Percentiles rank a stretch among this genome's conserved stretches.
Evolutionary conservation across 2,329 filamentous ascomycete genomes (phyloP).

Genomic region (Neonectria hederae): DNA sequence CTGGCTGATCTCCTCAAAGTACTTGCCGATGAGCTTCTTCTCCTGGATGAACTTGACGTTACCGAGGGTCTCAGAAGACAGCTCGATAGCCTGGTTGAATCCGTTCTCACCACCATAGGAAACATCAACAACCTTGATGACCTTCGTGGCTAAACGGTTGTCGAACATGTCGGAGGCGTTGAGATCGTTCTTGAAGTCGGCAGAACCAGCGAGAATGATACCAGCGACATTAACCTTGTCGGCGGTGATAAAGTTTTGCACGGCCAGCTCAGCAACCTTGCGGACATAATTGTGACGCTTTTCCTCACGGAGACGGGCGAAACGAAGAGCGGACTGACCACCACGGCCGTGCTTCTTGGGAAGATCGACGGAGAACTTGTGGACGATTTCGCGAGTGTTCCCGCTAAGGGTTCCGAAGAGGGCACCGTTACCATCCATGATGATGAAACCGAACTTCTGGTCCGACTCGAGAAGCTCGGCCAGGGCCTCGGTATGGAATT

Average conservation of each 20-base stretch:
- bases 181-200: conserved; percentile 99
- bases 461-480: conserved; percentile 98
- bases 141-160: conserved; percentile 87
- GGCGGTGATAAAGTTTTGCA: conserved; percentile 98
- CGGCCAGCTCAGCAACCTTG: conserved; percentile 96
- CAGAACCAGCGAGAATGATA: conserved; percentile 93
- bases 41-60: conserved; percentile 99
- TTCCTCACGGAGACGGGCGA: conserved; percentile 98
- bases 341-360: conserved; percentile 99
- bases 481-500: conserved; percentile 97
- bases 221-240: conserved; percentile 99
- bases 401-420: conserved; percentile 97
- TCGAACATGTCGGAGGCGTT: conserved; percentile 99
- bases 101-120: conserved; percentile 99
- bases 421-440: conserved; percentile 99
- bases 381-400: conserved; percentile 94
- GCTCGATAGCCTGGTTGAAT: conserved; percentile 98
- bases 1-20: conserved; percentile 99
- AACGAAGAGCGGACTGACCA: conserved; percentile 99
- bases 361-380: conserved; percentile 98
- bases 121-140: conserved; percentile 99
- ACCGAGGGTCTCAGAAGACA: conserved; percentile 92
- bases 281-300: conserved; percentile 99
- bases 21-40: conserved; percentile 99
- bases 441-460: conserved; percentile 99